Percentiles rank a stretch among this genome's conserved stretches.
Evolutionary conservation across 1,284 basidiomycete genomes (phyloP).

Genomic region (Fomitiporia mediterranea): DNA sequence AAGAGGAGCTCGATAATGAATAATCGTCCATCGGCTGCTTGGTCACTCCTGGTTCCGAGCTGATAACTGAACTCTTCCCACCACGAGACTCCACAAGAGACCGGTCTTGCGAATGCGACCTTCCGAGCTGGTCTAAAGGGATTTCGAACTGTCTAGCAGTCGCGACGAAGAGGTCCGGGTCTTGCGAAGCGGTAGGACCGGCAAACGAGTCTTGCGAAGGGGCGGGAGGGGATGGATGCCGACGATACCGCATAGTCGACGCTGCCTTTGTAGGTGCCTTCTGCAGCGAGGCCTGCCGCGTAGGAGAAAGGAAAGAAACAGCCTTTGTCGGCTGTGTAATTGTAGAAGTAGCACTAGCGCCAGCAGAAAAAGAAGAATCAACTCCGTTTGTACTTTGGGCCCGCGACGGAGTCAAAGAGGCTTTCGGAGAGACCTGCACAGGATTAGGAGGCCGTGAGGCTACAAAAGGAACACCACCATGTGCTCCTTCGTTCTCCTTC

Average conservation of each 20-base stretch:
- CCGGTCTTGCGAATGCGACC: constrained; percentile 23
- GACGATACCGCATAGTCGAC: constrained; percentile 21
- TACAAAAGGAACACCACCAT: neutral
- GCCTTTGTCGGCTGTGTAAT: constrained; percentile 29
- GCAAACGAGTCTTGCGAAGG: constrained; percentile 59
- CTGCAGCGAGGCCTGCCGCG: constrained; percentile 11
- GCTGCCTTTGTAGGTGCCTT: constrained; percentile 14
- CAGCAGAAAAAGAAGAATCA: constrained; percentile 13
- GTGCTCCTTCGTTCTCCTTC: constrained; percentile 43
- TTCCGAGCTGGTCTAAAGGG: constrained; percentile 53
- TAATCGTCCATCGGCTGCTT: neutral
- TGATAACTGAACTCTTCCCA: constrained; percentile 21
- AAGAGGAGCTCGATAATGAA: constrained; percentile 4
- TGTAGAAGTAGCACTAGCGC: constrained; percentile 26
- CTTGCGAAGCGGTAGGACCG: constrained; percentile 38
- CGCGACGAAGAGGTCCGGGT: constrained; percentile 44
- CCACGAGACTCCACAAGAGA: constrained; percentile 8
- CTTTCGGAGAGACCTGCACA: neutral
- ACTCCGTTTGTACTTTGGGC: neutral
- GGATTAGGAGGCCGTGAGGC: neutral
- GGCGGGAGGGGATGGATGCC: constrained; percentile 35
- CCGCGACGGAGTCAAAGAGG: constrained; percentile 11
- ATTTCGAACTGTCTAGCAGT: constrained; percentile 48
- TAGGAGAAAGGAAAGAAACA: constrained; percentile 31
- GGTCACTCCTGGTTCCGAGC: constrained; percentile 1